Conservation (phyloP, 2,329 filamentous ascomycete species). For the Nannizzia gypsea region DNA sequence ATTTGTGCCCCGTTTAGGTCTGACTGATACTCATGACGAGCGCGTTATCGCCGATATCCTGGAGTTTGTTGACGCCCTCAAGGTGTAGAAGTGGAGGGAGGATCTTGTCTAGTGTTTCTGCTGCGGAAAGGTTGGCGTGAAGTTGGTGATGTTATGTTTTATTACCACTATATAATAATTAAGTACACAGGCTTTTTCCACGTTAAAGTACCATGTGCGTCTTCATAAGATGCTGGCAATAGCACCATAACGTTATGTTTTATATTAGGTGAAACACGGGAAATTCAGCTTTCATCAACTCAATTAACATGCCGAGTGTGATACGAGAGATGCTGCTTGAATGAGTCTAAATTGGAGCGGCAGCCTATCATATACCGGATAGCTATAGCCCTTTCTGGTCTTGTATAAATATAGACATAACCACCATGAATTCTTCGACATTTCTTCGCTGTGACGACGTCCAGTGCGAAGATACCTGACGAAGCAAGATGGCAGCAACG, state of each 20-base stretch:
- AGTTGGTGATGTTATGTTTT: background rate
- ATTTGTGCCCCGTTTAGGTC: background rate
- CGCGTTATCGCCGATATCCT: conserved; percentile 6
- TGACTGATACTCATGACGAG: conserved; percentile 3
- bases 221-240: background rate
- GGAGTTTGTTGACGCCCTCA: background rate
- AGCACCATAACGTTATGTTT: conserved; percentile 9
- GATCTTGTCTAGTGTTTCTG: background rate
- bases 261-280: background rate
- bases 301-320: background rate
- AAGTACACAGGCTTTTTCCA: background rate
- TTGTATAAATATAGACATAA: background rate
- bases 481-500: background rate
- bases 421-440: background rate
- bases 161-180: background rate
- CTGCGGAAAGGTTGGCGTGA: background rate
- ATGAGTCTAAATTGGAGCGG: background rate
- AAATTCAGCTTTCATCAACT: background rate
- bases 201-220: background rate
- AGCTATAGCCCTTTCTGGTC: background rate
- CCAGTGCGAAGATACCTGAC: background rate
- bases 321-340: background rate
- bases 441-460: background rate
- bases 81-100: background rate
- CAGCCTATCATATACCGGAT: background rate